Base-by-base conservation (phyloP, 2,329 filamentous ascomycete species). In the Helotiales sp. region DNA sequence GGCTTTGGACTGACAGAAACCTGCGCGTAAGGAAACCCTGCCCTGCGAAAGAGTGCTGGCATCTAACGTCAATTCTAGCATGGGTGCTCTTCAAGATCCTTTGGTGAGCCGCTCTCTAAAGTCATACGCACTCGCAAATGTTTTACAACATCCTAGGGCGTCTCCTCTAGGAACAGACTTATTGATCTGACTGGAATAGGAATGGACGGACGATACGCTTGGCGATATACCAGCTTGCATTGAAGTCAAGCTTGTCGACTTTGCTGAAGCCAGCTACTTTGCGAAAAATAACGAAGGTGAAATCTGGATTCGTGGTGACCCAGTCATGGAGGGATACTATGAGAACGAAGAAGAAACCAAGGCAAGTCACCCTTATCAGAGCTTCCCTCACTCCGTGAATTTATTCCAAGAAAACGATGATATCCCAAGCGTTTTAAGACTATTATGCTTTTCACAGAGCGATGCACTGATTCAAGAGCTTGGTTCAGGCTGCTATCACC, bases 1-100 rank as follows among this genome's bases (percentile, higher is more conserved):
- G 93, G 93, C 8, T 98, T 98, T 72, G 93, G 95, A 58, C 79
- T 98, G 66, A 98, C 93, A 1, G 93, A 98, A 77, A 97, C 93
- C 2, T 86, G 86, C 63, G 91, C 89, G 67, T 65, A 31, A 51
- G 60, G 54, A n/a, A 2, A 13, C 30, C 19, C 31, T 30, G 8
- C 22, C 19, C 5, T 25, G 5, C 24, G 12, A 17, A 33, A 17
- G 24, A 15, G 1, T 15, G 6, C 71, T 93, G 92, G 61, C 78
- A 96, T 64, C 97, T 93, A 1, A 93, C 96, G 76, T 36, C 19
- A 92, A 4, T 85, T n/a, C 19, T 85, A 66, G 90, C 88, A 91
- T 89, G 77, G 89, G 89, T 58, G 82, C 86, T 13, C 76, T 93
- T 36, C 89, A 87, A 73, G 90, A 90, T 66, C 93, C 93, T 0